Evolutionary conservation across 441 rosid species (phyloP).

Genomic region (Gossypium schwendimanii): DNA sequence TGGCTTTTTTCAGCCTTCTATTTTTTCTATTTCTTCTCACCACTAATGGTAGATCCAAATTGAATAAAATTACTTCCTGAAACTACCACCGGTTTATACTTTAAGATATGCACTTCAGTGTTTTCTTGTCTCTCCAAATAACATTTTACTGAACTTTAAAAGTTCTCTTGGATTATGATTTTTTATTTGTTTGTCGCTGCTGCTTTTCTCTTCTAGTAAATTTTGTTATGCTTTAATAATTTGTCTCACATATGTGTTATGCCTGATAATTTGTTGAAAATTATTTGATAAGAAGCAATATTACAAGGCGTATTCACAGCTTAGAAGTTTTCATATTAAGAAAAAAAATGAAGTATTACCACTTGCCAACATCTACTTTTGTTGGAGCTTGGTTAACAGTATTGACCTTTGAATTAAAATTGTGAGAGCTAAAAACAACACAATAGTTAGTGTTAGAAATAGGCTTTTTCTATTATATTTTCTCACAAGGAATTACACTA

Average conservation of each 20-base stretch:
- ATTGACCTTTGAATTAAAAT: neutral
- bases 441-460: neutral
- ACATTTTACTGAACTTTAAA: neutral
- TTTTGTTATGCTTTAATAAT: neutral
- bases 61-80: neutral
- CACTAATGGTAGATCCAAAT: neutral
- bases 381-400: constrained; percentile 27
- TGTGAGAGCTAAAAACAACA: neutral
- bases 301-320: constrained; percentile 10
- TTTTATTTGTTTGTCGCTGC: neutral
- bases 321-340: neutral
- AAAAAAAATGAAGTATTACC: constrained; percentile 10
- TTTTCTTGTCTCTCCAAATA: neutral
- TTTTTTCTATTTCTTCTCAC: neutral
- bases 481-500: too few relatives aligned
- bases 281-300: neutral
- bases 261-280: constrained; percentile 9
- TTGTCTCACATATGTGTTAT: constrained; percentile 6
- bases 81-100: neutral
- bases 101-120: neutral
- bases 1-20: neutral
- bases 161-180: neutral
- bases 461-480: neutral
- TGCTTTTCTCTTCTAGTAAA: neutral
- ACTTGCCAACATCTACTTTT: constrained; percentile 8